Evolutionary conservation across 371 early-diverging fungal species (phyloP).

Genomic region (Mucor ambiguus): DNA sequence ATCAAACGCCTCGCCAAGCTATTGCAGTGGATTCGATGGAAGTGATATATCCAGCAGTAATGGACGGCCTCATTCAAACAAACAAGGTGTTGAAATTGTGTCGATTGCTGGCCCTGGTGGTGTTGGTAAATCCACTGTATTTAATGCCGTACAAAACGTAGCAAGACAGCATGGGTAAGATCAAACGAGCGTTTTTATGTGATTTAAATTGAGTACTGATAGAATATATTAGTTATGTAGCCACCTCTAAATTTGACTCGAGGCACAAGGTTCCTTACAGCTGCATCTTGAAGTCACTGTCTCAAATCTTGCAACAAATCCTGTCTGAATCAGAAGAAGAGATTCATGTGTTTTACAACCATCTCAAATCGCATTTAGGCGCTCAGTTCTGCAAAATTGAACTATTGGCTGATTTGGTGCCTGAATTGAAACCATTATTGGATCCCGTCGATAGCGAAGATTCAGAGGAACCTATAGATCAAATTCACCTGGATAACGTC

Average conservation of each 20-base stretch:
- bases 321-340: conserved; percentile 48
- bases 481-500: conserved; percentile 37
- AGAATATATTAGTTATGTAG: conserved; percentile 36
- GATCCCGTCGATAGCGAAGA: conserved; percentile 26
- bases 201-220: neutral
- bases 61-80: conserved; percentile 11
- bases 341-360: conserved; percentile 35
- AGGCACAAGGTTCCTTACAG: conserved; percentile 45
- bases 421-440: conserved; percentile 42
- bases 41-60: conserved; percentile 36
- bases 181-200: neutral
- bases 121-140: conserved; percentile 47
- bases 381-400: conserved; percentile 41
- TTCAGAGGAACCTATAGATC: conserved; percentile 16
- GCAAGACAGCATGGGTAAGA: conserved; percentile 46
- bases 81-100: conserved; percentile 35
- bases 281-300: conserved; percentile 38
- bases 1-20: conserved; percentile 39
- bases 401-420: conserved; percentile 40
- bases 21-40: conserved; percentile 31
- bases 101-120: conserved; percentile 46
- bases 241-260: conserved; percentile 42
- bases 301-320: conserved; percentile 48
- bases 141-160: conserved; percentile 38
- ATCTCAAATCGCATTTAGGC: conserved; percentile 35